A percentile compares a stretch with the other conserved stretches of the same genome.
These are phyloP conservation scores for Amaranthus tricolor DNA, from an alignment of 179 eudicot species.

Conservation along the genomic window DNA sequence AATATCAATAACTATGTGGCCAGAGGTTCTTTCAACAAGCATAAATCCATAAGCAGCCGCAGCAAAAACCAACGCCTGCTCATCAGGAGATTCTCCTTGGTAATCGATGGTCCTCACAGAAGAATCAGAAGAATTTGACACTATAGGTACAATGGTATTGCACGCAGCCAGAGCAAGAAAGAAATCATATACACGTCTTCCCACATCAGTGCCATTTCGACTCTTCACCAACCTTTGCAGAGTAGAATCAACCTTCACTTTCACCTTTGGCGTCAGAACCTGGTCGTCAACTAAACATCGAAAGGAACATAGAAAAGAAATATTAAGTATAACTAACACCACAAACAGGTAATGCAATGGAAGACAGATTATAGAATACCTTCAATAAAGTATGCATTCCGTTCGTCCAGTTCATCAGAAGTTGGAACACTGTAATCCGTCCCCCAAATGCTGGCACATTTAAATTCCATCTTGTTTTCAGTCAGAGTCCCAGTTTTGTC, in stretches of 20 bases:
- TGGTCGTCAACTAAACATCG: slow-evolving; percentile 59
- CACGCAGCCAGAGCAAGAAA: slow-evolving; percentile 97
- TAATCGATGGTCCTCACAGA: slow-evolving; percentile 63
- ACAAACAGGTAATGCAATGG: neutral
- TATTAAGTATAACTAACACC: neutral
- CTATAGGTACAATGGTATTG: slow-evolving; percentile 92
- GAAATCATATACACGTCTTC: slow-evolving; percentile 56
- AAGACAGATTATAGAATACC: slow-evolving; percentile 38
- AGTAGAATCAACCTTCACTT: slow-evolving; percentile 71
- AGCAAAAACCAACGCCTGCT: slow-evolving; percentile 96
- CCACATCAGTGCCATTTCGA: slow-evolving; percentile 47
- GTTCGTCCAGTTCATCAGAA: slow-evolving; percentile 39
- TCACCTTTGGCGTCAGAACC: slow-evolving; percentile 80
- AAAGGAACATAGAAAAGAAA: neutral
- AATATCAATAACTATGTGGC: slow-evolving; percentile 88
- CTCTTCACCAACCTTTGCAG: slow-evolving; percentile 48
- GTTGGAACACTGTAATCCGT: slow-evolving; percentile 57
- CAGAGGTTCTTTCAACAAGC: slow-evolving; percentile 92
- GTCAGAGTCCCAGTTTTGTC: slow-evolving; percentile 98
- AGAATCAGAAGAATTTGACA: slow-evolving; percentile 61
- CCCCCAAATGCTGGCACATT: slow-evolving; percentile 87
- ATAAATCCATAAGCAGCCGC: slow-evolving; percentile 94
- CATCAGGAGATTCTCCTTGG: slow-evolving; percentile 99
- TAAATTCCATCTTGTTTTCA: slow-evolving; percentile 99
- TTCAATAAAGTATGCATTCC: slow-evolving; percentile 42